Percentiles rank a stretch among this genome's conserved stretches.
phyloP scores from a whole-genome alignment of 352 stramenopile species.

The Pythium brassicae region DNA sequence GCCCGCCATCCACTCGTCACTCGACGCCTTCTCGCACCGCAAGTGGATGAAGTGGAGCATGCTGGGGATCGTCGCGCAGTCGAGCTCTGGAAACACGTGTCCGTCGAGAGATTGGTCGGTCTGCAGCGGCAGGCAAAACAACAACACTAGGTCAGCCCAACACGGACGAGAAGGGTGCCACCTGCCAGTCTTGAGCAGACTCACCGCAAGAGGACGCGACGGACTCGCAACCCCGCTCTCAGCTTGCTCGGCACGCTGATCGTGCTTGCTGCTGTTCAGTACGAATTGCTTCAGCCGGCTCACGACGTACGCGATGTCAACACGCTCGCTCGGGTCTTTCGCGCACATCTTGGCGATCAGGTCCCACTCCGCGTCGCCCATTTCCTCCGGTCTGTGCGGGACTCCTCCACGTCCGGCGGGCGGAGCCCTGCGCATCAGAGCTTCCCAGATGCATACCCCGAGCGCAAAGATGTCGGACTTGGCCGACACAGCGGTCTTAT shows the following conservation, averaged over 20 bases:
- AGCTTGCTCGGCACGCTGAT: too few species aligned
- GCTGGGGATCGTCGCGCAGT: neutral
- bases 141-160: too few species aligned
- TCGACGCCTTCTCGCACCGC: neutral
- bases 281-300: conserved; percentile 6
- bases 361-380: conserved; percentile 2
- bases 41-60: neutral
- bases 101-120: too few species aligned
- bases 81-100: neutral
- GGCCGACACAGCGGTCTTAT: neutral
- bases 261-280: too few species aligned
- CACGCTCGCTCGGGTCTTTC: neutral
- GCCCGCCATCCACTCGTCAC: neutral
- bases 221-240: too few species aligned
- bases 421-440: neutral
- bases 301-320: conserved; percentile 14
- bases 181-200: too few species aligned
- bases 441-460: conserved; percentile 18
- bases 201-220: too few species aligned
- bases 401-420: neutral
- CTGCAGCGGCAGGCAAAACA: too few species aligned
- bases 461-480: conserved; percentile 27
- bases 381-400: neutral
- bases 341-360: conserved; percentile 2
- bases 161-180: too few species aligned